Evolutionary conservation across 2,329 filamentous ascomycete genomes (phyloP).

Genomic region (Anthostomella pinea): DNA sequence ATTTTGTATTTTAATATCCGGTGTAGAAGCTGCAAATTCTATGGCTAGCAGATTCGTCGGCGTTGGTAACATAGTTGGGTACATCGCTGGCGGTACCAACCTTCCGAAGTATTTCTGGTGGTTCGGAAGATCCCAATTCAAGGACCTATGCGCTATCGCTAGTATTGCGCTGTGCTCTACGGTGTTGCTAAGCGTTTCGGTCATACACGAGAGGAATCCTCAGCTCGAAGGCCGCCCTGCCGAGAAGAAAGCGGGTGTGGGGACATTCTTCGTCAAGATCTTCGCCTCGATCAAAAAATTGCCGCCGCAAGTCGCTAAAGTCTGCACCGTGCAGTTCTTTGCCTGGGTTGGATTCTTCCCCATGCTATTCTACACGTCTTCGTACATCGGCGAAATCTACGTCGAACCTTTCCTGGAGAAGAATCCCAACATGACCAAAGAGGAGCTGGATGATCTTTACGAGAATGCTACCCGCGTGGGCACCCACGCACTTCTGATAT

Average conservation of each 20-base stretch:
- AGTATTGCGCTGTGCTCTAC: conserved; percentile 69
- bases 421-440: conserved; percentile 73
- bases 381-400: conserved; percentile 90
- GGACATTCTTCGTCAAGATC: conserved; percentile 77
- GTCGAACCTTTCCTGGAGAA: conserved; percentile 75
- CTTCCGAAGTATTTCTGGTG: conserved; percentile 73
- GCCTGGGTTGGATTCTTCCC: conserved; percentile 97
- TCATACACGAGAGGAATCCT: conserved; percentile 78
- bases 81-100: conserved; percentile 80
- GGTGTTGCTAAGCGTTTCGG: conserved; percentile 64
- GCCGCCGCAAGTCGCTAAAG: conserved; percentile 76
- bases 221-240: conserved; percentile 63
- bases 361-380: conserved; percentile 92
- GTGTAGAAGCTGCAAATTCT: conserved; percentile 75
- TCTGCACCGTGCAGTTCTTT: conserved; percentile 80
- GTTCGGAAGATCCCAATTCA: conserved; percentile 86
- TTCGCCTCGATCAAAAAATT: conserved; percentile 73
- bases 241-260: conserved; percentile 60
- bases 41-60: conserved; percentile 89
- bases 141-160: conserved; percentile 84
- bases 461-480: conserved; percentile 83
- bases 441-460: conserved; percentile 76
- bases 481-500: conserved; percentile 84
- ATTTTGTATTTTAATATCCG: conserved; percentile 8
- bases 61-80: conserved; percentile 87